Percentiles rank a stretch among this genome's conserved stretches.
Evolutionary conservation across 2,329 filamentous ascomycete species (phyloP).

Genomic region (Arthrobotrys iridis): DNA sequence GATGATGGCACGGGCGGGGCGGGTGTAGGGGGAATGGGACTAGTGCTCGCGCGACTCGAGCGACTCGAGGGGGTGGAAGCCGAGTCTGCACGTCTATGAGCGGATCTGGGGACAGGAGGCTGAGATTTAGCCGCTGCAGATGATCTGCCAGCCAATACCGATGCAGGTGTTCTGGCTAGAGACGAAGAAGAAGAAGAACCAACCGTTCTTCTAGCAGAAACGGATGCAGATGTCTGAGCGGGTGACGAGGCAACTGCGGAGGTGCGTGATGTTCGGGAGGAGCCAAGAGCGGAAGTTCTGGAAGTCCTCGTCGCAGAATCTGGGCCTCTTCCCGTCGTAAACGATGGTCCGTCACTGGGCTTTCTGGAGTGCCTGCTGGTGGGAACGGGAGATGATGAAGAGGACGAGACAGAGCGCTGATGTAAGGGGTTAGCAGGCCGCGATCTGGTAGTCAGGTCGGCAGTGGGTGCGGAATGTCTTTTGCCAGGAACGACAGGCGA

Average conservation of each 20-base stretch:
- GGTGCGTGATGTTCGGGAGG: constrained; percentile 31
- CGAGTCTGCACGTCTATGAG: constrained; percentile 40
- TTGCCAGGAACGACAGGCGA: constrained; percentile 41
- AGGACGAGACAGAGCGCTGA: constrained; percentile 37
- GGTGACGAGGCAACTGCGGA: constrained; percentile 21
- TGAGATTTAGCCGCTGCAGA: constrained; percentile 37
- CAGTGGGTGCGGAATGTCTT: constrained; percentile 41
- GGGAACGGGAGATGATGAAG: constrained; percentile 27
- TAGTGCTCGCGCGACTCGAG: constrained; percentile 25
- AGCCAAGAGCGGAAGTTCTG: constrained; percentile 33
- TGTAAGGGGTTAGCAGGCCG: constrained; percentile 50
- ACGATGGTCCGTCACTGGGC: constrained; percentile 37
- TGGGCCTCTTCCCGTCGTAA: constrained; percentile 24
- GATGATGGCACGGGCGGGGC: constrained; percentile 28
- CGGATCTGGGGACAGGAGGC: constrained; percentile 36
- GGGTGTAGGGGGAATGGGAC: constrained; percentile 30
- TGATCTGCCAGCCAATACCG: constrained; percentile 15
- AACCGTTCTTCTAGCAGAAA: constrained; percentile 7
- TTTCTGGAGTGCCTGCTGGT: constrained; percentile 39
- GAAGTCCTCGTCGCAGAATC: constrained; percentile 46
- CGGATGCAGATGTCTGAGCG: constrained; percentile 18
- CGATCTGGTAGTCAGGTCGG: constrained; percentile 34
- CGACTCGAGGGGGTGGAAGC: constrained; percentile 25
- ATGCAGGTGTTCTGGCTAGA: constrained; percentile 30
- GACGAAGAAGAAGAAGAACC: constrained; percentile 7